A percentile compares a stretch with the other conserved stretches of the same genome.
These are phyloP conservation scores for Multifurca ochricompacta DNA, from an alignment of 768 basidiomycete genomes.

Conservation along the genomic window DNA sequence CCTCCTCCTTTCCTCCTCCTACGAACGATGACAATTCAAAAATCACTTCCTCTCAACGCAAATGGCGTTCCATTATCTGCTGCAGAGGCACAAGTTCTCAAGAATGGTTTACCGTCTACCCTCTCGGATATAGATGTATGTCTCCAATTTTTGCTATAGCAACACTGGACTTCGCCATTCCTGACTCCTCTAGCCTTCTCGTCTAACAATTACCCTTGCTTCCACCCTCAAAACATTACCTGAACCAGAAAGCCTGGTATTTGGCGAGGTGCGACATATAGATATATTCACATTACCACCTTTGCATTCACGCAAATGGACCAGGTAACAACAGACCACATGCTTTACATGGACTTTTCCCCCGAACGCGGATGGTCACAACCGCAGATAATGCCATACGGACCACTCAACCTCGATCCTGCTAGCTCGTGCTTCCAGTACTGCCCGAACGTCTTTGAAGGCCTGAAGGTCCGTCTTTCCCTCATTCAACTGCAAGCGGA, in stretches of 20 bases:
- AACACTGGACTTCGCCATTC: not conserved
- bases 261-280: slow-evolving; percentile 44
- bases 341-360: slow-evolving; percentile 61
- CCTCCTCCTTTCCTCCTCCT: too few species aligned
- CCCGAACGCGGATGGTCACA: slow-evolving; percentile 58
- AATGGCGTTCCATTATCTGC: slow-evolving; percentile 11
- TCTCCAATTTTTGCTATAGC: not conserved
- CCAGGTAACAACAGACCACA: slow-evolving; percentile 68
- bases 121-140: slow-evolving; percentile 18
- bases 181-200: slow-evolving; percentile 40
- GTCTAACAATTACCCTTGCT: slow-evolving; percentile 41
- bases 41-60: slow-evolving; percentile 6
- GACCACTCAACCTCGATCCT: slow-evolving; percentile 51
- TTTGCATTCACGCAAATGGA: not conserved
- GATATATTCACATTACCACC: not conserved
- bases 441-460: slow-evolving; percentile 51
- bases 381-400: slow-evolving; percentile 69
- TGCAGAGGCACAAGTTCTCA: slow-evolving; percentile 10
- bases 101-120: slow-evolving; percentile 10
- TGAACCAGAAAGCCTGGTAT: slow-evolving; percentile 38
- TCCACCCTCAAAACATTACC: slow-evolving; percentile 45
- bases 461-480: slow-evolving; percentile 48
- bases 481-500: not conserved
- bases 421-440: slow-evolving; percentile 52
- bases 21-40: slow-evolving; percentile 5